Evolutionary conservation across 2,329 filamentous ascomycete genomes (phyloP), one percentile per base, ranked within the genome.

Genomic region (Ophiocordyceps camponoti-floridani): DNA sequence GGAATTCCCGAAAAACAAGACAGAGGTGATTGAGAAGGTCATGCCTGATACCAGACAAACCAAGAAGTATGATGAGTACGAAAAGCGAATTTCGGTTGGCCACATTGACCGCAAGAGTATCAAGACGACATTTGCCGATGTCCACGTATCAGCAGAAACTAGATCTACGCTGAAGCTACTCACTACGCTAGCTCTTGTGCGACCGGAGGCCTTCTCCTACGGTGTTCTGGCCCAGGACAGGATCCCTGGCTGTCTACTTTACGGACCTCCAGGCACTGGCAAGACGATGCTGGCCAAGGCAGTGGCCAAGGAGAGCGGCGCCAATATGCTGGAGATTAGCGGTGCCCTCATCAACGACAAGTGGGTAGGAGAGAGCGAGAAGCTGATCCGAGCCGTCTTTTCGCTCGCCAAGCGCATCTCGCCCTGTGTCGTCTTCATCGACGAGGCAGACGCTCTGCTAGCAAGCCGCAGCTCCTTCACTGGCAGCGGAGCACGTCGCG

Each of bases 281-380:
- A 84, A 84, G 59, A 84, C 79, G 1, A 64, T 83, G 40, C 67
- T 83, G 8, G 79, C 79, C 40, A 81, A 80, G 55, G 78, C 78
- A 0, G 74, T 82, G 3, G 78, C 78, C 13, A 80, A 79, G 53
- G 75, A 82, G 57, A 76, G 71, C 49, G 77, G 78, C 16, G 77
- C 78, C 35, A 79, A 76, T 51, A 78, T 71, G 79, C 82, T 98
- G 37, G 88, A 96, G 61, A 78, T 96, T 40, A 88, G 81, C 51
- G 89, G 86, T 3, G 87, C 86, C 2, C 85, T 86, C 51, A 84
- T 98, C 53, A 93, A 94, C 61, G 85, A 95, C 59, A 96, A 93
- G 75, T 96, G 85, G 61, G 85, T 96, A 4, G 91, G 91, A 19
- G 87, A 96, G 60, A 84, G 84, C 47, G 91, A 98, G 65, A 96